Conservation (phyloP, 805 yeast species). For the Barnettozyma siamensis region DNA sequence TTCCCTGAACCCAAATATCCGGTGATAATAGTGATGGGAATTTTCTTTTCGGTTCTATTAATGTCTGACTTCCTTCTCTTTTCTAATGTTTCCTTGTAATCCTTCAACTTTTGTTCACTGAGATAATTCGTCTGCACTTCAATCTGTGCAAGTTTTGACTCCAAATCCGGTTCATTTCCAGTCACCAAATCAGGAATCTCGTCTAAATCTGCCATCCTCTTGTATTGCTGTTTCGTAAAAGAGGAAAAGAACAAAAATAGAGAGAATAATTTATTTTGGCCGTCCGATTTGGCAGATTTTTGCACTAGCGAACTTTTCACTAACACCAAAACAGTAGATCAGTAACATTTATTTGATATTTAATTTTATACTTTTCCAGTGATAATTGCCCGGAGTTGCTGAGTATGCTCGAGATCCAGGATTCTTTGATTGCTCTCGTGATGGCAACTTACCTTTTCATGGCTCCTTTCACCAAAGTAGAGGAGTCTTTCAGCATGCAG, state of each 20-base stretch:
- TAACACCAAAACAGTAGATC: no score
- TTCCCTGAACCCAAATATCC: conserved; percentile 96
- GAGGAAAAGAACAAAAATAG: no score
- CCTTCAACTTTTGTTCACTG: conserved; percentile 13
- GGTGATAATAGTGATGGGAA: conserved; percentile 89
- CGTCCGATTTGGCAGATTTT: no score
- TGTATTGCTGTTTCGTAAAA: background rate
- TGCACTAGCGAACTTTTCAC: no score
- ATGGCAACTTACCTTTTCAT: conserved; percentile 43
- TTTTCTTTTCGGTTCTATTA: conserved; percentile 32
- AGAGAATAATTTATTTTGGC: no score
- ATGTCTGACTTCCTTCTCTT: conserved; percentile 5
- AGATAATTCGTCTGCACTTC: conserved; percentile 14
- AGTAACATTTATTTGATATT: no score
- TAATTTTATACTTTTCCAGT: background rate
- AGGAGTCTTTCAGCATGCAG: conserved; percentile 87
- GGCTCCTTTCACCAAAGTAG: conserved; percentile 88
- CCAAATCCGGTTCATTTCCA: conserved; percentile 21
- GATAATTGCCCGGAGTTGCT: no score
- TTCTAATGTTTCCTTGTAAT: conserved; percentile 16
- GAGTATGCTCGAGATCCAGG: background rate
- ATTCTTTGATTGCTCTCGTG: conserved; percentile 33
- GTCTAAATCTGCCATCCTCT: conserved; percentile 5
- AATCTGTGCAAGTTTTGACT: conserved; percentile 16
- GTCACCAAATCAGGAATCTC: conserved; percentile 10